Evolutionary conservation across 805 yeast genomes (phyloP).

Genomic region (Lipomyces sp.): DNA sequence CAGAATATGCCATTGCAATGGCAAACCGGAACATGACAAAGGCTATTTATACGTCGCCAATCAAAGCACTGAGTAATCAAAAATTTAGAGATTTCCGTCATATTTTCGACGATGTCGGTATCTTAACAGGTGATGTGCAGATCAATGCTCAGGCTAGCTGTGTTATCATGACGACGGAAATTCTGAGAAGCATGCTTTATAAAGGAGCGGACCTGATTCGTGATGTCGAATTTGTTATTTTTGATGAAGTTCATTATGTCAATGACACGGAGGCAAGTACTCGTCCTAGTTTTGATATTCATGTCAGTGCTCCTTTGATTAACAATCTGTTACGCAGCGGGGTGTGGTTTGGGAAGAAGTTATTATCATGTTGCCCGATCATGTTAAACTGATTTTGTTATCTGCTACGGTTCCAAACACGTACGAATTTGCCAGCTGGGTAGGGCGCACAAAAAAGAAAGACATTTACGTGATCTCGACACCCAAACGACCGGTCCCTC

Average conservation of each 20-base stretch:
- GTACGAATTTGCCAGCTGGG: conserved; percentile 97
- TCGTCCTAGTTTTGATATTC: neutral
- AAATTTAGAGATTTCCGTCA: conserved; percentile 84
- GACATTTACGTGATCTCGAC: conserved; percentile 96
- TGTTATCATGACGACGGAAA: conserved; percentile 96
- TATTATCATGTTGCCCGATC: conserved; percentile 95
- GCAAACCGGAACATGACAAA: conserved; percentile 94
- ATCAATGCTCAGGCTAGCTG: conserved; percentile 96
- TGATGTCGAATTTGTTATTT: conserved; percentile 95
- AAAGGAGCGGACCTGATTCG: conserved; percentile 94
- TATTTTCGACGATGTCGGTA: conserved; percentile 82
- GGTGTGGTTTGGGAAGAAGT: conserved; percentile 99
- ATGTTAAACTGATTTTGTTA: conserved; percentile 82
- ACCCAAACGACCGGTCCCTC: conserved; percentile 93
- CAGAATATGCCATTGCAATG: conserved; percentile 97
- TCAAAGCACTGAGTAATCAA: conserved; percentile 85
- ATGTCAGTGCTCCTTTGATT: neutral
- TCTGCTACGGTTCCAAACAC: conserved; percentile 99
- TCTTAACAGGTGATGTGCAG: conserved; percentile 96
- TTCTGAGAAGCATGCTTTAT: conserved; percentile 89
- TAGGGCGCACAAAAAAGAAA: conserved; percentile 93
- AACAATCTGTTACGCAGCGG: conserved; percentile 50
- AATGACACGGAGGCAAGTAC: conserved; percentile 70
- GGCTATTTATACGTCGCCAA: conserved; percentile 94
- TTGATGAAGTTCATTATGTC: conserved; percentile 97